A percentile compares a stretch with the other conserved stretches of the same genome.
Evolutionary conservation across 495 filamentous ascomycete genomes (phyloP).

Genomic region (Aspergillus panamensis): DNA sequence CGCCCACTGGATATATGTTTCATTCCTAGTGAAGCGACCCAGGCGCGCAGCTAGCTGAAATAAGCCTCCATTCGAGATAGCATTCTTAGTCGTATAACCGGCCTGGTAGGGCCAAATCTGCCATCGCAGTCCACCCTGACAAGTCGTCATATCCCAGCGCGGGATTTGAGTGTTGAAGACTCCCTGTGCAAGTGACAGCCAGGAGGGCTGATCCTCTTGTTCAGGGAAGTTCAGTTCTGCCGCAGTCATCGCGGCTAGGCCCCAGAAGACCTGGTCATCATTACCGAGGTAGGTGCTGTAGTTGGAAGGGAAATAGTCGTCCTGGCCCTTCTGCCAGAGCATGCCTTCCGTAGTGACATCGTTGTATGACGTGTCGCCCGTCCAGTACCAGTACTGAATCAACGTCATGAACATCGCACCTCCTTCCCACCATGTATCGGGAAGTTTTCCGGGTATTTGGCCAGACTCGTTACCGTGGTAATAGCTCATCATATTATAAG

Average conservation of each 20-base stretch:
- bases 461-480: slow-evolving; percentile 62
- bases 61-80: slow-evolving; percentile 72
- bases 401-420: slow-evolving; percentile 71
- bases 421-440: slow-evolving; percentile 70
- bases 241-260: slow-evolving; percentile 66
- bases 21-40: slow-evolving; percentile 69
- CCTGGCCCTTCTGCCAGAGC: slow-evolving; percentile 62
- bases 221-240: slow-evolving; percentile 72
- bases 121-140: slow-evolving; percentile 79
- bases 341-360: slow-evolving; percentile 57
- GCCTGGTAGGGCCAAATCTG: slow-evolving; percentile 79
- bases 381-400: slow-evolving; percentile 77
- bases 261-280: slow-evolving; percentile 83
- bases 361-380: slow-evolving; percentile 70
- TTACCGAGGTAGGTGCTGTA: slow-evolving; percentile 56
- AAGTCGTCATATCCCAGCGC: slow-evolving; percentile 66
- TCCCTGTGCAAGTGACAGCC: slow-evolving; percentile 56
- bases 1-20: slow-evolving; percentile 74
- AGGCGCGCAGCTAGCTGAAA: slow-evolving; percentile 80
- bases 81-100: slow-evolving; percentile 80
- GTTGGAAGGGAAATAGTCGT: slow-evolving; percentile 62
- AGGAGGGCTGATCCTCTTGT: slow-evolving; percentile 52
- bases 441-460: slow-evolving; percentile 62
- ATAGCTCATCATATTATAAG: slow-evolving; percentile 60
- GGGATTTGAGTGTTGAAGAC: slow-evolving; percentile 63